phyloP scores from a whole-genome alignment of 352 stramenopile species.

The Globisporangium nunn region DNA sequence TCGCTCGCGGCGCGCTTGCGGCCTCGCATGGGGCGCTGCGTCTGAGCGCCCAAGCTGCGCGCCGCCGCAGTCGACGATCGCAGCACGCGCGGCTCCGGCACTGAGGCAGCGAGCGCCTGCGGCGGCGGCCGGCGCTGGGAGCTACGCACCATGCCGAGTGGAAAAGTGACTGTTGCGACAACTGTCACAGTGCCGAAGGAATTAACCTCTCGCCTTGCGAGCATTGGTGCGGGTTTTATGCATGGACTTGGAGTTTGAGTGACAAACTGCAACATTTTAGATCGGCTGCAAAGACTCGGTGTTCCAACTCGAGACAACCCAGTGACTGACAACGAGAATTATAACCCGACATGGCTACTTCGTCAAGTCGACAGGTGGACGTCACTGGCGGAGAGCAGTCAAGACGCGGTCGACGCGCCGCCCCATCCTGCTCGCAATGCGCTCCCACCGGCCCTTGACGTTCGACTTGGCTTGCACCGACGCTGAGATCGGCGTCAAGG shows the following conservation, averaged over 20 bases:
- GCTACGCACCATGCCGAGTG: not conserved
- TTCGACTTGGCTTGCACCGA: constrained; percentile 10
- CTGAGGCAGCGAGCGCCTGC: not conserved
- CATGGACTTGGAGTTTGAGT: too few relatives aligned
- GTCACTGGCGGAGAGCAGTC: constrained; percentile 4
- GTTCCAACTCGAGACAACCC: too few relatives aligned
- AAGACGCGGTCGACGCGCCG: not conserved
- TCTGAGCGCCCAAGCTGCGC: not conserved
- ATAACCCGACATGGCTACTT: too few relatives aligned
- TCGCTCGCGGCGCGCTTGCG: not conserved
- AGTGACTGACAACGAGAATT: too few relatives aligned
- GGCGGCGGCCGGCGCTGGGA: not conserved
- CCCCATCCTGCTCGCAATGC: constrained; percentile 2
- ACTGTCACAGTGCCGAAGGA: too few relatives aligned
- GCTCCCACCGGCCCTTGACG: constrained; percentile 8
- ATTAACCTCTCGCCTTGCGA: too few relatives aligned
- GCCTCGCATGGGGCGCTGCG: not conserved
- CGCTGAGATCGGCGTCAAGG: constrained; percentile 6
- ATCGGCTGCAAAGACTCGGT: too few relatives aligned
- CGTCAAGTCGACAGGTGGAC: too few relatives aligned
- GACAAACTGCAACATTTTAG: too few relatives aligned
- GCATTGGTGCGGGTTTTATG: too few relatives aligned
- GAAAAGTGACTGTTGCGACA: too few relatives aligned
- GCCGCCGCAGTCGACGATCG: not conserved
- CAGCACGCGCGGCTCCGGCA: not conserved